These are phyloP conservation scores for Phaeotremella skinneri DNA, from an alignment of 768 basidiomycete species.

Conservation along the genomic window DNA sequence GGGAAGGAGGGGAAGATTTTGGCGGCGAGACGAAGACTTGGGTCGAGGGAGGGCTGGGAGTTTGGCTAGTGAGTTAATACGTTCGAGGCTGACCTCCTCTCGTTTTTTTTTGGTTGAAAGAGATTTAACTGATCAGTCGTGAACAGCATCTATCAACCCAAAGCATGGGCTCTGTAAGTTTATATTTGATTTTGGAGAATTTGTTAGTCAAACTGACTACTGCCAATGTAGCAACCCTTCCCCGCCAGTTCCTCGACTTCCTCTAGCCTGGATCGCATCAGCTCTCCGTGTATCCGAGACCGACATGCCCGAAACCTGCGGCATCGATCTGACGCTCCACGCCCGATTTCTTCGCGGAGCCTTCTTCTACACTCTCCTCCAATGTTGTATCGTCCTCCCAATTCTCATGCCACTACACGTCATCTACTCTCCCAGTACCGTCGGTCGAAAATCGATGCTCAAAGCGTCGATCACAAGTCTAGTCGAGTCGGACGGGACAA, in stretches of 20 bases:
- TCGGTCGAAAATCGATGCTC: slow-evolving; percentile 44
- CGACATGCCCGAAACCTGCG: slow-evolving; percentile 47
- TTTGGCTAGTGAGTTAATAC: slow-evolving; percentile 51
- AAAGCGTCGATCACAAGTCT: slow-evolving; percentile 42
- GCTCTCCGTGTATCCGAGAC: slow-evolving; percentile 39
- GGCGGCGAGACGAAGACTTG: slow-evolving; percentile 27
- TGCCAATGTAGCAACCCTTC: slow-evolving; percentile 29
- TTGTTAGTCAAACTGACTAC: neutral
- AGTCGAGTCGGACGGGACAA: slow-evolving; percentile 31
- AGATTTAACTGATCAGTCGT: neutral
- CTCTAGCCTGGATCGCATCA: slow-evolving; percentile 43
- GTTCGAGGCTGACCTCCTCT: too few species aligned
- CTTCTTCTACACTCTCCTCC: slow-evolving; percentile 47
- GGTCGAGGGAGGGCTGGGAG: slow-evolving; percentile 47
- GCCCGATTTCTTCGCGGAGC: slow-evolving; percentile 44
- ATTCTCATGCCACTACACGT: slow-evolving; percentile 48
- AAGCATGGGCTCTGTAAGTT: slow-evolving; percentile 43
- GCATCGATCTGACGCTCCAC: slow-evolving; percentile 48
- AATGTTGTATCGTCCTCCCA: slow-evolving; percentile 36
- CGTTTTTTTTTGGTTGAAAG: too few species aligned
- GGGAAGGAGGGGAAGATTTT: slow-evolving; percentile 4
- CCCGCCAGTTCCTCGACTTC: slow-evolving; percentile 43
- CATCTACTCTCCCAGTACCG: slow-evolving; percentile 32
- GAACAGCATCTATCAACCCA: slow-evolving; percentile 43
- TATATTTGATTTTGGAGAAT: neutral